phyloP scores from a whole-genome alignment of 257 asterid species.

The Asclepias syriaca region DNA sequence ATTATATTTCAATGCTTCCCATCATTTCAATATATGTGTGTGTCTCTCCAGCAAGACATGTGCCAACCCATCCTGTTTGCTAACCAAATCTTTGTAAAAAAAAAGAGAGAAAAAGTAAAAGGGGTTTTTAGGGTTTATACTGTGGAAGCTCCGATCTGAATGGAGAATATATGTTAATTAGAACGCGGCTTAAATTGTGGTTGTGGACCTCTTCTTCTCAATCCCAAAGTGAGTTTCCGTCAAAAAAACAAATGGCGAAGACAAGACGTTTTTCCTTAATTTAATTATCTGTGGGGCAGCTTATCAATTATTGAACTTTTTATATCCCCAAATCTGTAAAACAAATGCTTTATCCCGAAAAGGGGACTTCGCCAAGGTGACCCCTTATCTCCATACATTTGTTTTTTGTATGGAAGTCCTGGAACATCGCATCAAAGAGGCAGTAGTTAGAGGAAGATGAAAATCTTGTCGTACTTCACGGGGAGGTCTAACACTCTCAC shows the following conservation, averaged over 20 bases:
- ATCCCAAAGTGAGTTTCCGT: background rate
- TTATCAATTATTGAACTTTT: conserved; percentile 1
- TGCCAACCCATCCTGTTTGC: conserved; percentile 21
- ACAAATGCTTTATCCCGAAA: too few species aligned
- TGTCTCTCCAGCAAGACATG: conserved; percentile 30
- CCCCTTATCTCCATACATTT: too few species aligned
- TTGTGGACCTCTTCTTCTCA: background rate
- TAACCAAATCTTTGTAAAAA: conserved; percentile 10
- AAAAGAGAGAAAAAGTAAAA: too few species aligned
- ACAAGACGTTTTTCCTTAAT: background rate
- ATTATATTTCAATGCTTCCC: conserved; percentile 27
- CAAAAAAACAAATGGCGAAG: background rate
- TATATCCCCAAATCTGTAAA: background rate
- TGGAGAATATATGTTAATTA: background rate
- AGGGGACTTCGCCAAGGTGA: too few species aligned
- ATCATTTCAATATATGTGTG: conserved; percentile 31
- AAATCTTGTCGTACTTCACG: too few species aligned
- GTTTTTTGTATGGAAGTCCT: too few species aligned
- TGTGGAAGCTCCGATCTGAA: background rate
- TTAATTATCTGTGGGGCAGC: background rate
- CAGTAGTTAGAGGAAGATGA: too few species aligned
- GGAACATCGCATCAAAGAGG: too few species aligned
- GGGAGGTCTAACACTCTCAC: too few species aligned
- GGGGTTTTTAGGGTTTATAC: too few species aligned
- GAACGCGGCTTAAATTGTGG: background rate